Base-by-base conservation (phyloP, 768 basidiomycete genomes). In the Xerocomus brunneocitrinus region DNA sequence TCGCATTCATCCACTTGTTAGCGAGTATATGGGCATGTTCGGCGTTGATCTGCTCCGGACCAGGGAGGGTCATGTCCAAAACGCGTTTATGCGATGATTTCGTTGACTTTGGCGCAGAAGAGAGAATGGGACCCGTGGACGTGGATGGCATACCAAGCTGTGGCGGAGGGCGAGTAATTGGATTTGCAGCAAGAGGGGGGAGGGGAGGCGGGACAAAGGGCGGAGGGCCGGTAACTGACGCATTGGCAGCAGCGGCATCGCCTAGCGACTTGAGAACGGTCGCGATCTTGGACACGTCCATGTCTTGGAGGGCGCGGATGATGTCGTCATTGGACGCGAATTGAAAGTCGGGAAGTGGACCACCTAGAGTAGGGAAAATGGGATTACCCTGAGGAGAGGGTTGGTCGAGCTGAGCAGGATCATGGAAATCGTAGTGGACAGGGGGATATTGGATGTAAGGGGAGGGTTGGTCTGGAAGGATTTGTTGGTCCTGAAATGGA, bases 1-100 rank as follows among this genome's bases (percentile, higher is more conserved):
- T 71, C 5, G 87, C 76, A 53, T 78, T 83, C 70, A 91, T 73
- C 90, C 90, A 92, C 64, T 86, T 91, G 45, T 80, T 90, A 1
- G 88, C 82, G 28, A 92, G 78, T 57, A 89, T 65, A 52, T 83
- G 72, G 0, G 85, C 83, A 63, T 89, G 88, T 36, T 80, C 80
- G 10, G 77, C 66, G 58, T 76, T 79, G 5, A 64, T 69, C 34
- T 75, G 73, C 32, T 75, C 76, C 51, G 65, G 66, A 4, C 70
- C 74, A 34, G 71, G 69, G 30, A 74, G 67, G 56, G 66, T 74
- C 73, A 77, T 72, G 54, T 76, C 74, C 39, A 78, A 62, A 3
- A 74, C 71, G 41, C 73, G 70, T 47, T 72, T 77, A 66, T 59
- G 69, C 48, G 50, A 63, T 34, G 56, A 69, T 47, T 73, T 71